A percentile compares a stretch with the other conserved stretches of the same genome.
These are phyloP conservation scores for Butyriboletus appendiculatus DNA, from an alignment of 1,284 basidiomycete genomes.

Conservation along the genomic window DNA sequence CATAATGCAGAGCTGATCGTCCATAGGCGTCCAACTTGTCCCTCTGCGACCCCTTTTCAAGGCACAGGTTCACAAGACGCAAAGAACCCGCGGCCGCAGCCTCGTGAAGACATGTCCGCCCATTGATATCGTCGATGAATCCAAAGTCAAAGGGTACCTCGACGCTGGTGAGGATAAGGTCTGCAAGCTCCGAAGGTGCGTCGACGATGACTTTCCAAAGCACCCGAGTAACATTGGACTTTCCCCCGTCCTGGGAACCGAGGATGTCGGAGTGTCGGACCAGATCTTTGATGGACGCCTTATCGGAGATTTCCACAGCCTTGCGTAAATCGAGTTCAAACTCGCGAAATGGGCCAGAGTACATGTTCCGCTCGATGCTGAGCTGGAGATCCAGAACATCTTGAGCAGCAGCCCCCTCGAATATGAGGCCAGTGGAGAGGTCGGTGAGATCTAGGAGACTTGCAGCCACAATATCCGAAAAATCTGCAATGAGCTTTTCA, in stretches of 20 bases:
- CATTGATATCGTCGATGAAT: constrained; percentile 97
- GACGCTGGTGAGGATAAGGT: constrained; percentile 73
- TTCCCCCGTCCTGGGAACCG: constrained; percentile 56
- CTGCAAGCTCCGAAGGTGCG: constrained; percentile 70
- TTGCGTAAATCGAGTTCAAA: constrained; percentile 85
- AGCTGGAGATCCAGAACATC: constrained; percentile 75
- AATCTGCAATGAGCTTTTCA: constrained; percentile 82
- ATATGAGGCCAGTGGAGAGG: constrained; percentile 70
- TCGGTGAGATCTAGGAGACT: constrained; percentile 93
- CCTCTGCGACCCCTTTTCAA: constrained; percentile 69
- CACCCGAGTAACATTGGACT: constrained; percentile 77
- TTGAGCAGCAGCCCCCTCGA: constrained; percentile 61
- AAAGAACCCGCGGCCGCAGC: constrained; percentile 85
- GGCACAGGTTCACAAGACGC: constrained; percentile 82
- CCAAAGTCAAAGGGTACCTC: constrained; percentile 79
- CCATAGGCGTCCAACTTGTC: constrained; percentile 86
- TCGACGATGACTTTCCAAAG: constrained; percentile 91
- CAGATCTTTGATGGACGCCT: constrained; percentile 64
- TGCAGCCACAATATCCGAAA: constrained; percentile 93
- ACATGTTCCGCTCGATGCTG: constrained; percentile 59
- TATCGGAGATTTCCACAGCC: constrained; percentile 65
- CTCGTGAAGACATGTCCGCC: constrained; percentile 93
- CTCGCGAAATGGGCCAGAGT: constrained; percentile 78
- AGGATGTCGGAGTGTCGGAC: constrained; percentile 72
- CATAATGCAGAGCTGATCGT: constrained; percentile 93